These are phyloP conservation scores for Chytridiales sp. DNA, from an alignment of 371 early-diverging fungal genomes.

Conservation along the genomic window DNA sequence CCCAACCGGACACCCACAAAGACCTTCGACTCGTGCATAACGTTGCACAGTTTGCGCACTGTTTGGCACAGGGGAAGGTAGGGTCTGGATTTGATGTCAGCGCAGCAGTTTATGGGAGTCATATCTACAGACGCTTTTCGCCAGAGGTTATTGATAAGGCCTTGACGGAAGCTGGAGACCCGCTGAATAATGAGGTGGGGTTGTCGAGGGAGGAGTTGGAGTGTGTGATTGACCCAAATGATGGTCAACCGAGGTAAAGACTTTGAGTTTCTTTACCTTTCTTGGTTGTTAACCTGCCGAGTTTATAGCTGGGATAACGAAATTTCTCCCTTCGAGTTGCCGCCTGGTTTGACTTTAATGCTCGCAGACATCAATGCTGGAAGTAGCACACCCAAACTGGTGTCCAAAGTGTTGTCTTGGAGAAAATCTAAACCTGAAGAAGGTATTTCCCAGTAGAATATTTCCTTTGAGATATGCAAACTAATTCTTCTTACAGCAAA, in stretches of 20 bases:
- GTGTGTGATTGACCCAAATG: constrained; percentile 5
- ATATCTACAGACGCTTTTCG: constrained; percentile 80
- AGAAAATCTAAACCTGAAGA: constrained; percentile 63
- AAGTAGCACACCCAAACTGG: constrained; percentile 88
- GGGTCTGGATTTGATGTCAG: constrained; percentile 96
- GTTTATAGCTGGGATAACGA: constrained; percentile 68
- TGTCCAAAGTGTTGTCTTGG: constrained; percentile 86
- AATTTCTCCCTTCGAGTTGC: constrained; percentile 65
- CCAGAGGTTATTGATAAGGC: constrained; percentile 66
- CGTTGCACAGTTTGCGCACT: constrained; percentile 88
- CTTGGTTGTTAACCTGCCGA: constrained; percentile 31
- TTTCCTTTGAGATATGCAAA: background rate
- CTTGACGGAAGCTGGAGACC: constrained; percentile 11
- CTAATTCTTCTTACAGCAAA: constrained; percentile 40
- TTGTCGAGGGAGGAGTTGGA: constrained; percentile 12
- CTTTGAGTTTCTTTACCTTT: background rate
- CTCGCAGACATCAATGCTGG: constrained; percentile 93
- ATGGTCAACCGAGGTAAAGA: background rate
- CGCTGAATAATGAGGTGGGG: background rate
- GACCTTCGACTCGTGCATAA: constrained; percentile 66
- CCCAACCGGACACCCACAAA: background rate
- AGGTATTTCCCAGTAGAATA: constrained; percentile 33
- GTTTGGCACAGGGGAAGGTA: constrained; percentile 95
- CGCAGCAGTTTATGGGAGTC: constrained; percentile 87
- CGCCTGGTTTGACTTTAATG: constrained; percentile 70